Percentiles rank a stretch among this genome's conserved stretches.
Conservation (phyloP, 139 green algal genomes). For the Mesotaenium endlicherianum region DNA sequence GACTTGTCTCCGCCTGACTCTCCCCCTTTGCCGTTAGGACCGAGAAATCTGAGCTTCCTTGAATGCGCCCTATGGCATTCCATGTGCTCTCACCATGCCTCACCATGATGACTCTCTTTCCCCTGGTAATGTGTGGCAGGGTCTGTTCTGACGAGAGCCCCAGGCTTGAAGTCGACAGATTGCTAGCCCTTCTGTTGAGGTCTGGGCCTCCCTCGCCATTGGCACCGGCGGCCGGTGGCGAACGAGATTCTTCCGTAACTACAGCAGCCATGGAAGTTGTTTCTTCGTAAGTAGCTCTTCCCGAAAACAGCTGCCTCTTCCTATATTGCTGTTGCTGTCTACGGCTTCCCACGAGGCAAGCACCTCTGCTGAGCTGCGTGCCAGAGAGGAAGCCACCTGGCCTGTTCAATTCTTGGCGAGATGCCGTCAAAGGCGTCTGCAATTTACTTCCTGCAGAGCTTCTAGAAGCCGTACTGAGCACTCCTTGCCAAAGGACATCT, state of each 20-base stretch:
- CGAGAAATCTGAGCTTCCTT: slow-evolving; percentile 84
- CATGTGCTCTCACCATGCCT: slow-evolving; percentile 93
- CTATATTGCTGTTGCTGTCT: no score
- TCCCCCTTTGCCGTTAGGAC: slow-evolving; percentile 81
- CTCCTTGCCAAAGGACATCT: no score
- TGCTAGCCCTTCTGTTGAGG: background rate
- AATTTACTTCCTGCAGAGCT: no score
- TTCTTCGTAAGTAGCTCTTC: background rate
- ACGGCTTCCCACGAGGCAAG: no score
- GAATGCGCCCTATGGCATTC: slow-evolving; percentile 87
- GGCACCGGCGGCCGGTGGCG: background rate
- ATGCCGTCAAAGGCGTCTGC: no score
- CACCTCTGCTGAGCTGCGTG: no score
- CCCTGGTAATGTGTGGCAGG: slow-evolving; percentile 32
- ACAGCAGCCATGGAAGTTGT: background rate
- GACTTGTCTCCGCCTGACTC: slow-evolving; percentile 67
- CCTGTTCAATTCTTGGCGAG: no score
- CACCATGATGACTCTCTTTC: slow-evolving; percentile 68
- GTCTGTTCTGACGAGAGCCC: no score
- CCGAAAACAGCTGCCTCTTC: background rate
- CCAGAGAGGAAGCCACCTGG: no score
- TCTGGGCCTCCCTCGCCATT: background rate
- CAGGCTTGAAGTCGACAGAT: background rate
- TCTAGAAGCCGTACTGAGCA: no score
- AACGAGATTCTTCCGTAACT: no score